Evolutionary conservation across 1,284 basidiomycete genomes (phyloP).

Genomic region (Microbotryum silenes-acaulis): DNA sequence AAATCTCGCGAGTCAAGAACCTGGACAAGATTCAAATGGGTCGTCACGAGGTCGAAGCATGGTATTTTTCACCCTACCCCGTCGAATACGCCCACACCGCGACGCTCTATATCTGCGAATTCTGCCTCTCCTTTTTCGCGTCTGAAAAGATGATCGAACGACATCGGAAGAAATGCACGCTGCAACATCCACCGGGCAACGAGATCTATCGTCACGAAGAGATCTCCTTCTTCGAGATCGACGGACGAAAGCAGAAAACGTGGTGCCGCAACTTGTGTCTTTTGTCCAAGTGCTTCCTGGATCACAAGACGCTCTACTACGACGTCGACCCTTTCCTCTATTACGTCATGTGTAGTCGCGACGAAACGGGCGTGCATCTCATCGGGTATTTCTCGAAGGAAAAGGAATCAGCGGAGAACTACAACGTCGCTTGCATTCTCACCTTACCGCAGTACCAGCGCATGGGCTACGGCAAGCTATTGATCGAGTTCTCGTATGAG

Average conservation of each 20-base stretch:
- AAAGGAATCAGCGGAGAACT: conserved; percentile 94
- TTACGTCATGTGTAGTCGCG: conserved; percentile 90
- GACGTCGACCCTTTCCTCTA: conserved; percentile 99
- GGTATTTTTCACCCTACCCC: conserved; percentile 99
- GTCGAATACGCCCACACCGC: conserved; percentile 95
- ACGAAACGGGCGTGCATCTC: conserved; percentile 83
- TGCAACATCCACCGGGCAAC: conserved; percentile 95
- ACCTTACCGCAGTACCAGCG: conserved; percentile 97
- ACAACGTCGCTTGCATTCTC: conserved; percentile 98
- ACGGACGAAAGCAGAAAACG: conserved; percentile 88
- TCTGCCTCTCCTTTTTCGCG: conserved; percentile 86
- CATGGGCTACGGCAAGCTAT: conserved; percentile 84
- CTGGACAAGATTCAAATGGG: conserved; percentile 95
- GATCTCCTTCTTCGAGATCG: conserved; percentile 96
- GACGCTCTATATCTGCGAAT: conserved; percentile 95
- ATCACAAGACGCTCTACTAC: conserved; percentile 99
- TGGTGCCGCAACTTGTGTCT: conserved; percentile 98
- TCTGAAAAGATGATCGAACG: conserved; percentile 78
- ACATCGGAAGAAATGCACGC: conserved; percentile 83
- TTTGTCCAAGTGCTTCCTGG: conserved; percentile 94
- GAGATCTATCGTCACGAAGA: conserved; percentile 97
- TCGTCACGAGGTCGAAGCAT: conserved; percentile 90
- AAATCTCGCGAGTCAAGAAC: conserved; percentile 97
- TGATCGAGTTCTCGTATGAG: conserved; percentile 99
- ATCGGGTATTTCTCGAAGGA: conserved; percentile 99